Base-by-base conservation (phyloP, 1,139 yeast species). In the Pichia cactophila region DNA sequence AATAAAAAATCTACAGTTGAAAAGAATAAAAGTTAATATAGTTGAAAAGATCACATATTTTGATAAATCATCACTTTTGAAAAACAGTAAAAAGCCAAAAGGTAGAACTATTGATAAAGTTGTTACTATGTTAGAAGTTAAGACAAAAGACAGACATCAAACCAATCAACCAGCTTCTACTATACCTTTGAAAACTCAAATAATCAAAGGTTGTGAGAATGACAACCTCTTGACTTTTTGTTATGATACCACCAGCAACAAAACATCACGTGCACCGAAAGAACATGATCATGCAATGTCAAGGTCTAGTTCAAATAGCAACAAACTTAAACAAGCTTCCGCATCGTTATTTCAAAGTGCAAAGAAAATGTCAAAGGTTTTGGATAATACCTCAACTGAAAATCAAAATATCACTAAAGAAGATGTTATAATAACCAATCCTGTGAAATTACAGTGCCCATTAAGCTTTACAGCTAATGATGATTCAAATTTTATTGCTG, bases 21-120 rank as follows among this genome's bases (percentile, higher is more conserved):
- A 86, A 57, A 71, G 95, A 57, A 74, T 89, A 46, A 79, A 83
- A 52, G 77, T 88, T 46, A 85, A 83, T 57, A 74, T 87, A 9
- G 69, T 83, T 53, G 96, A 89, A 63, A 75, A 83, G 52, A 78
- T 85, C 16, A 78, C 88, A 0, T 86, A 82, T 60, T 77, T 43
- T 23, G 82, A 86, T 3, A 78, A 75, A 52, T 74, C 75, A 56
- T 63, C 77, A 54, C 14, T 31, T 11, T 11, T 2, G 23, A 26
- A 31, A 39, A 39, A 76, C 48, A 81, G 77, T 47, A 69, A 70
- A 16, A 75, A 73, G 26, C 60, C 63, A n/a, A 56, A 64, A 14
- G 77, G 72, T 44, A 68, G 63, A 53, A 63, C 59, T 2, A 69
- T 81, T 51, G 88, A 83, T 55, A 70, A 85, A 46, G 68, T 73